Conservation (phyloP, 306 rosid species). For the Dalbergia cultrata region DNA sequence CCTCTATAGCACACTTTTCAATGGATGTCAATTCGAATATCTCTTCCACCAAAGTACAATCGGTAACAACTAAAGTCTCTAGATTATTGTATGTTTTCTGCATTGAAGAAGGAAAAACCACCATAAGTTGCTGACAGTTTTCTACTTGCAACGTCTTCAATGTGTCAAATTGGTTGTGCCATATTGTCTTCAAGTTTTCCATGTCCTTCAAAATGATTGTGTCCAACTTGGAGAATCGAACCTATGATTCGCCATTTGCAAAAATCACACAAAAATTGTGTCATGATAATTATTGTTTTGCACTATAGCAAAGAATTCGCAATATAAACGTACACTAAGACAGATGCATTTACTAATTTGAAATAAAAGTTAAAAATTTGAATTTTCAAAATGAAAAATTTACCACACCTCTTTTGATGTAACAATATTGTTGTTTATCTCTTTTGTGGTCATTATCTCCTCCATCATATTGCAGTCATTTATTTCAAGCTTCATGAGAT, state of each 20-base stretch:
- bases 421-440: neutral
- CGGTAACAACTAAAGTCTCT: rapidly evolving
- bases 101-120: neutral
- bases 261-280: neutral
- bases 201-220: neutral
- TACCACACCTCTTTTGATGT: neutral
- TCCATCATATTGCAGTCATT: neutral
- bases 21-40: too few relatives aligned
- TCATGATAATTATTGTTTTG: too few relatives aligned
- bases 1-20: too few relatives aligned
- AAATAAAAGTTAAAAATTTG: neutral
- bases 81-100: neutral
- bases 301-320: too few relatives aligned
- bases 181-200: neutral
- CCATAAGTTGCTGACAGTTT: neutral
- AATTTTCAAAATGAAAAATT: neutral
- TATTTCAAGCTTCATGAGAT: conserved; percentile 11
- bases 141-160: neutral
- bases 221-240: neutral
- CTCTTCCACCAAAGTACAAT: neutral
- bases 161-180: neutral
- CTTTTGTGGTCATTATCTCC: neutral
- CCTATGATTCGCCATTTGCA: neutral
- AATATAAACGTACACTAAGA: neutral
- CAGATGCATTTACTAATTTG: neutral